Evolutionary conservation across 352 stramenopile species (phyloP).

Genomic region (Globisporangium parvum): DNA sequence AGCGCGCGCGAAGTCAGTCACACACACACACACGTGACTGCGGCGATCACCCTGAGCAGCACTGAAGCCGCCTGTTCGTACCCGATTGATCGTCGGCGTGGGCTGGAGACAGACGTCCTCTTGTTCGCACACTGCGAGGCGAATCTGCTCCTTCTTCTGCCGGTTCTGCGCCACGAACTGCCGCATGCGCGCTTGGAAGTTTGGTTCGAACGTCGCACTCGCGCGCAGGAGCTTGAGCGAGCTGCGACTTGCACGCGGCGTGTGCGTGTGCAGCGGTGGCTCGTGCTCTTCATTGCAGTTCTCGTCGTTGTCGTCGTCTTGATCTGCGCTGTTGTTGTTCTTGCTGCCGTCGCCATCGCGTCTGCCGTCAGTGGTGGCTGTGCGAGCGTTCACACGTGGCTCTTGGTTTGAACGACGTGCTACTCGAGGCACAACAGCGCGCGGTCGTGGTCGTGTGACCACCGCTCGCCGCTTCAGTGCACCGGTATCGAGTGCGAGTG

Average conservation of each 20-base stretch:
- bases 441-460: neutral
- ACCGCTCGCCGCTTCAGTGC: neutral
- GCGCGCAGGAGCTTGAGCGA: conserved; percentile 37
- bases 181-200: conserved; percentile 61
- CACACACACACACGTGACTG: neutral
- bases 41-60: too few species aligned
- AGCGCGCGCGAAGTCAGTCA: neutral
- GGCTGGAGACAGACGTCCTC: conserved; percentile 21
- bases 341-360: neutral
- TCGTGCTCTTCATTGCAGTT: too few species aligned
- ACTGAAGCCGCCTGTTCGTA: conserved; percentile 12
- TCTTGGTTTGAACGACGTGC: neutral
- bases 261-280: too few species aligned
- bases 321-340: neutral
- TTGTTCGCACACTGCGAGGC: conserved; percentile 24
- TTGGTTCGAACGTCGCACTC: conserved; percentile 45
- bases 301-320: neutral
- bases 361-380: neutral
- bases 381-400: neutral
- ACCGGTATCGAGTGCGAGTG: neutral
- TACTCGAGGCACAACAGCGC: neutral
- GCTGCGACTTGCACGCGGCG: conserved; percentile 13
- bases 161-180: conserved; percentile 32
- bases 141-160: conserved; percentile 43
- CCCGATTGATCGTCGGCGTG: conserved; percentile 49